These are phyloP conservation scores for Colletotrichum magnum DNA, from an alignment of 2,329 filamentous ascomycete species.

Conservation along the genomic window DNA sequence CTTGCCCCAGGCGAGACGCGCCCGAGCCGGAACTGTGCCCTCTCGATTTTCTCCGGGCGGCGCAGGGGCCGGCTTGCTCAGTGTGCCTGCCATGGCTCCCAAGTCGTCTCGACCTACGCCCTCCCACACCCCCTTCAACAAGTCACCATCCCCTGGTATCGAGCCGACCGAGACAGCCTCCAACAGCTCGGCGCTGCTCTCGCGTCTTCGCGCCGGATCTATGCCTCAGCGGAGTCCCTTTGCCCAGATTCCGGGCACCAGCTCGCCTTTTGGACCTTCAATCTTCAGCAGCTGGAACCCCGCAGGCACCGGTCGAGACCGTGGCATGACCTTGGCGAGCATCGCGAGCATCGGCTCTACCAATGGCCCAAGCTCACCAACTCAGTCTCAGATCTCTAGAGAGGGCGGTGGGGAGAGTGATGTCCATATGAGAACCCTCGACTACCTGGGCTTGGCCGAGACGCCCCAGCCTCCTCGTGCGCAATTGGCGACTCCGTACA, in stretches of 20 bases:
- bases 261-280: conserved; percentile 86
- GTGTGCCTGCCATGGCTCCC: conserved; percentile 71
- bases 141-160: conserved; percentile 73
- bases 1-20: conserved; percentile 80
- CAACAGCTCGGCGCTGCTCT: conserved; percentile 81
- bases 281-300: conserved; percentile 88
- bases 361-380: conserved; percentile 89
- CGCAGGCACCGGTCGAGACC: conserved; percentile 76
- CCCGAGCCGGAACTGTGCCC: conserved; percentile 94
- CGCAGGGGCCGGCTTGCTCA: conserved; percentile 71
- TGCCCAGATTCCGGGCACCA: conserved; percentile 63
- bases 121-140: conserved; percentile 84
- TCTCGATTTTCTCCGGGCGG: conserved; percentile 90
- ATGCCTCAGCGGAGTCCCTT: conserved; percentile 91
- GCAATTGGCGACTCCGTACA: conserved; percentile 80
- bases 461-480: conserved; percentile 87
- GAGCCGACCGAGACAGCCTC: conserved; percentile 61
- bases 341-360: conserved; percentile 86
- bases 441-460: conserved; percentile 95
- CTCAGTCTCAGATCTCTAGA: conserved; percentile 87
- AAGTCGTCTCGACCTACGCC: conserved; percentile 90
- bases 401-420: conserved; percentile 90
- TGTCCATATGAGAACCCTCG: conserved; percentile 89
- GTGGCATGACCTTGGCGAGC: conserved; percentile 86
- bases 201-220: conserved; percentile 89